Evolutionary conservation across 768 basidiomycete species (phyloP).

Genomic region (Omphalotus guepiniiformis): DNA sequence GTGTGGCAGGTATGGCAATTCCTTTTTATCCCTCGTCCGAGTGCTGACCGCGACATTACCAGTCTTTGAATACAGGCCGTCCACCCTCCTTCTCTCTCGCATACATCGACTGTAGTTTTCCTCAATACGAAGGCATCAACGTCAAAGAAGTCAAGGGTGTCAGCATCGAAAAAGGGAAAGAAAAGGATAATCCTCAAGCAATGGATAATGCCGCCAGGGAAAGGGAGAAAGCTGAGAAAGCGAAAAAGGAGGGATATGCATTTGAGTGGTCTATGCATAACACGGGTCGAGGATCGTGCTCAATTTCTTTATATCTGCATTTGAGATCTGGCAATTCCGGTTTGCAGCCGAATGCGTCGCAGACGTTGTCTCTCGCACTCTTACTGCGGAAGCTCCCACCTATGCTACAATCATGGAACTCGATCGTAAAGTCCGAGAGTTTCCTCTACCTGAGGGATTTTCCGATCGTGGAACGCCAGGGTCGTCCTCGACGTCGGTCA

Average conservation of each 20-base stretch:
- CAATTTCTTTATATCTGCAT: conserved; percentile 27
- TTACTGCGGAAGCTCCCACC: conserved; percentile 60
- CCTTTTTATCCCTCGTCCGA: too few species aligned
- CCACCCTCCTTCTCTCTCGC: conserved; percentile 64
- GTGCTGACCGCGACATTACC: too few species aligned
- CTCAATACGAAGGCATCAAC: conserved; percentile 33
- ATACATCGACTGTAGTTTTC: conserved; percentile 65
- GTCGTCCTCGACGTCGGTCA: conserved; percentile 1
- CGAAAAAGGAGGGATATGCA: conserved; percentile 20
- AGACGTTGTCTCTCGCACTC: conserved; percentile 55
- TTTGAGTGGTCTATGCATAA: conserved; percentile 10
- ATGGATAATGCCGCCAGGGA: not conserved
- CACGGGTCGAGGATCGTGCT: not conserved
- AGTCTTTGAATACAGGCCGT: conserved; percentile 69
- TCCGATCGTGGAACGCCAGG: conserved; percentile 21
- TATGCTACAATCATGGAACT: conserved; percentile 65
- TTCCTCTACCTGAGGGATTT: conserved; percentile 46
- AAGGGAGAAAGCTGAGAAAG: not conserved
- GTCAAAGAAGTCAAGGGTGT: too few species aligned
- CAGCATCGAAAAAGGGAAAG: too few species aligned
- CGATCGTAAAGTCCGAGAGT: conserved; percentile 65
- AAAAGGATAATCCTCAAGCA: conserved; percentile 7
- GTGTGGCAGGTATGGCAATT: conserved; percentile 53
- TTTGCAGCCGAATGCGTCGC: conserved; percentile 66
- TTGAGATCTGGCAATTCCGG: conserved; percentile 55